These are phyloP conservation scores for Jacaranda copaia DNA, from an alignment of 257 asterid genomes.

Conservation along the genomic window DNA sequence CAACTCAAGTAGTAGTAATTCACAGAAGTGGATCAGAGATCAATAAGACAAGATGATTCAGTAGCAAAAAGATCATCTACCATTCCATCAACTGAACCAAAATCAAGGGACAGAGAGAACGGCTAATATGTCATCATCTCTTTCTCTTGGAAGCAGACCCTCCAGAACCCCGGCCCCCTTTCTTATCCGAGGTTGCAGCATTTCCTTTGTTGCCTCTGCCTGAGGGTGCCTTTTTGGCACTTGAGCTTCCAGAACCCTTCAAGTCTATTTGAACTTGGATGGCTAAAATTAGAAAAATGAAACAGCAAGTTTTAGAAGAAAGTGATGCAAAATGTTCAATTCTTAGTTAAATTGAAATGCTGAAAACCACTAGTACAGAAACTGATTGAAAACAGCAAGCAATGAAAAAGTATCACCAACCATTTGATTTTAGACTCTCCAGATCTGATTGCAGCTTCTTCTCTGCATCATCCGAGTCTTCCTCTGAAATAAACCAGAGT, in stretches of 20 bases:
- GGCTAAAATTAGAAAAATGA: conserved; percentile 42
- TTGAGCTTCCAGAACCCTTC: conserved; percentile 69
- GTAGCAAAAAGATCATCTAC: background rate
- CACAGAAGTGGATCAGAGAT: background rate
- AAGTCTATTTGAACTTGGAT: conserved; percentile 78
- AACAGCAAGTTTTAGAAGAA: background rate
- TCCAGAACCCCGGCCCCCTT: conserved; percentile 60
- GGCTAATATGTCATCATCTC: conserved; percentile 62
- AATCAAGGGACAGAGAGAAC: background rate
- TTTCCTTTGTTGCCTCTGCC: conserved; percentile 67
- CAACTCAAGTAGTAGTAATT: background rate
- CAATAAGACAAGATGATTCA: background rate
- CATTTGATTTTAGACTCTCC: conserved; percentile 70
- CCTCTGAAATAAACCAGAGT: conserved; percentile 48
- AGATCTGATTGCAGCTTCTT: conserved; percentile 75
- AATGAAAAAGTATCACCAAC: conserved; percentile 46
- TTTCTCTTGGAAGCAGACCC: conserved; percentile 69
- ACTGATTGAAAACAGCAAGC: background rate
- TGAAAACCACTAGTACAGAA: no score
- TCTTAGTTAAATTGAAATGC: background rate
- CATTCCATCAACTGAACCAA: conserved; percentile 15
- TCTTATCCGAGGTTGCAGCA: conserved; percentile 47
- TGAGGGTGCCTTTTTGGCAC: conserved; percentile 56
- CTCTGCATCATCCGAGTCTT: conserved; percentile 55
- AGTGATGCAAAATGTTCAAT: background rate